These are phyloP conservation scores for Gossypium mustelinum DNA, from an alignment of 345 rosid species.

Conservation along the genomic window DNA sequence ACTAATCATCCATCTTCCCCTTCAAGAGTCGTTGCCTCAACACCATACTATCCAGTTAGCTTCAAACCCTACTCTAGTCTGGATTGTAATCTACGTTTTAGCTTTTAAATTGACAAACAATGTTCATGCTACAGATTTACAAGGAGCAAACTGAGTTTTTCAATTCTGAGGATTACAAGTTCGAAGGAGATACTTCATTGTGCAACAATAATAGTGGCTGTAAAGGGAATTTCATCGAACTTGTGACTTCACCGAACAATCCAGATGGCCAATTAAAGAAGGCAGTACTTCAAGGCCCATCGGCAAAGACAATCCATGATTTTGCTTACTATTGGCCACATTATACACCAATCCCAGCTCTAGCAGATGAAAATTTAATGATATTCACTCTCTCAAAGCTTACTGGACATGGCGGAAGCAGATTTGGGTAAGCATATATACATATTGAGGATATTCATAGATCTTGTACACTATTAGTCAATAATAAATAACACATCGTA, in stretches of 20 bases:
- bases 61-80: background rate
- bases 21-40: conserved; percentile 62
- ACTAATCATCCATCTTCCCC: conserved; percentile 53
- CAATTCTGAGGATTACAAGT: conserved; percentile 28
- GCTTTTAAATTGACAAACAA: background rate
- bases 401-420: conserved; percentile 74
- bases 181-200: conserved; percentile 45
- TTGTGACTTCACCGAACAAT: conserved; percentile 77
- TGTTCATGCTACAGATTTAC: conserved; percentile 35
- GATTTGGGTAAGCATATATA: conserved; percentile 47
- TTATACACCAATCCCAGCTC: conserved; percentile 51
- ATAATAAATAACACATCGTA: too few species aligned
- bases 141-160: conserved; percentile 45
- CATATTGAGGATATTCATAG: too few species aligned
- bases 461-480: too few species aligned
- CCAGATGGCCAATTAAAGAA: conserved; percentile 56
- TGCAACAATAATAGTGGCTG: conserved; percentile 31
- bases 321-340: conserved; percentile 74
- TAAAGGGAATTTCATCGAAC: conserved; percentile 35
- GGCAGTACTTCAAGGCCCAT: conserved; percentile 48
- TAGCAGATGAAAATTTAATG: conserved; percentile 42
- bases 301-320: conserved; percentile 47
- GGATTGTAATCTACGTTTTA: too few species aligned
- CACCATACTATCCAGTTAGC: conserved; percentile 77
- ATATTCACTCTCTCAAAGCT: conserved; percentile 61